A percentile compares a stretch with the other conserved stretches of the same genome.
Conservation (phyloP, 208 protist genomes). For the Crithidia mellificae region DNA sequence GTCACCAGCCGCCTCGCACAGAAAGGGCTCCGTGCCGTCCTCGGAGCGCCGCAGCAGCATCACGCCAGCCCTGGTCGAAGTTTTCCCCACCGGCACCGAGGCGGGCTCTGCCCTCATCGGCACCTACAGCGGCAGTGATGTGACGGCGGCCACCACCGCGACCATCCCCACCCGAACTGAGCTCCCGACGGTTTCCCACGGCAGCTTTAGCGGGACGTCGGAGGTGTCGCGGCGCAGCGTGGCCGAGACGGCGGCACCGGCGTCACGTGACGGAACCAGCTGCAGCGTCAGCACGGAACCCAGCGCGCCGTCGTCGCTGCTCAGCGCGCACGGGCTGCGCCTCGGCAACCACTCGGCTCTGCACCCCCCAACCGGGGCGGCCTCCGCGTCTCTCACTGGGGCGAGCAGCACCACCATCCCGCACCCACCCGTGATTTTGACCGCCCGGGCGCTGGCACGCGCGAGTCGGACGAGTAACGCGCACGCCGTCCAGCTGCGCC, state of each 20-base stretch:
- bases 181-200: neutral
- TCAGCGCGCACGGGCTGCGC: neutral
- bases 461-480: neutral
- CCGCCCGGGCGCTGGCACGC: conserved; percentile 4
- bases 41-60: too few relatives aligned
- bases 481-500: neutral
- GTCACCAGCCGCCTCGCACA: too few relatives aligned
- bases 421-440: conserved; percentile 12
- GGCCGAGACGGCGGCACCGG: neutral
- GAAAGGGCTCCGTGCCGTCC: too few relatives aligned
- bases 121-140: conserved; percentile 4
- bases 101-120: neutral
- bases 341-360: neutral
- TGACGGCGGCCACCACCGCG: neutral
- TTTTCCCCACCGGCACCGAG: neutral
- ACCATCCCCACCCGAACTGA: neutral
- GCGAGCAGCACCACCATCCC: conserved; percentile 7
- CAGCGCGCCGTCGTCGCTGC: neutral
- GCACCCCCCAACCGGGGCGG: neutral
- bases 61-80: neutral
- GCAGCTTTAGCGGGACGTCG: neutral
- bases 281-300: neutral
- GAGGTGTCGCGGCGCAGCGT: neutral
- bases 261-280: neutral
- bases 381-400: neutral